A percentile compares a stretch with the other conserved stretches of the same genome.
phyloP scores from a whole-genome alignment of 2,329 filamentous ascomycete species.

The Calycina marina region DNA sequence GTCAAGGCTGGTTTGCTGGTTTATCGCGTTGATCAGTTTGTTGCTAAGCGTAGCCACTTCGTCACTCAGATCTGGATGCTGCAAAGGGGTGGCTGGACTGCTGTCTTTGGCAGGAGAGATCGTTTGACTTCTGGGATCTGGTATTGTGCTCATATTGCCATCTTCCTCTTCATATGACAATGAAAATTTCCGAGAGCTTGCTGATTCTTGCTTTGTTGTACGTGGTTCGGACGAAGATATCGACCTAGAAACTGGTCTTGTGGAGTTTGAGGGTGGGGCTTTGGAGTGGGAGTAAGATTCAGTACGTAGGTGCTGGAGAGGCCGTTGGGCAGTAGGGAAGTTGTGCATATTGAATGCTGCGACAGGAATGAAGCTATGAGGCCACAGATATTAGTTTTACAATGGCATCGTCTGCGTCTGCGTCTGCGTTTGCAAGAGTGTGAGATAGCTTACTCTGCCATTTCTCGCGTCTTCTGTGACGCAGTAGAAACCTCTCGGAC shows the following conservation, averaged over 20 bases:
- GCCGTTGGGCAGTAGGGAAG: constrained; percentile 26
- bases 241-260: constrained; percentile 22
- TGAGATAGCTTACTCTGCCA: no score
- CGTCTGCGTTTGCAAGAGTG: no score
- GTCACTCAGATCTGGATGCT: constrained; percentile 41
- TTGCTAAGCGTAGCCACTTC: constrained; percentile 87
- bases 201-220: constrained; percentile 23
- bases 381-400: no score
- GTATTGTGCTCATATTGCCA: constrained; percentile 54
- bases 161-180: constrained; percentile 30
- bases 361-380: constrained; percentile 36
- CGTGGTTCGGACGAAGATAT: constrained; percentile 26
- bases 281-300: constrained; percentile 34
- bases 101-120: constrained; percentile 30
- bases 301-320: constrained; percentile 37
- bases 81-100: constrained; percentile 23
- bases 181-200: constrained; percentile 12
- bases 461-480: no score
- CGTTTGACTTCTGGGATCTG: constrained; percentile 43
- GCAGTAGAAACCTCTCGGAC: no score
- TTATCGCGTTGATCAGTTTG: constrained; percentile 94
- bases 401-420: no score
- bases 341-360: constrained; percentile 34
- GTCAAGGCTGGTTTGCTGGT: constrained; percentile 84
- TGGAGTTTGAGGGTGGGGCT: constrained; percentile 23